Evolutionary conservation across 192 early-diverging fungal species (phyloP), one percentile per base, ranked within the genome.

Genomic region (Coemansia sp.): DNA sequence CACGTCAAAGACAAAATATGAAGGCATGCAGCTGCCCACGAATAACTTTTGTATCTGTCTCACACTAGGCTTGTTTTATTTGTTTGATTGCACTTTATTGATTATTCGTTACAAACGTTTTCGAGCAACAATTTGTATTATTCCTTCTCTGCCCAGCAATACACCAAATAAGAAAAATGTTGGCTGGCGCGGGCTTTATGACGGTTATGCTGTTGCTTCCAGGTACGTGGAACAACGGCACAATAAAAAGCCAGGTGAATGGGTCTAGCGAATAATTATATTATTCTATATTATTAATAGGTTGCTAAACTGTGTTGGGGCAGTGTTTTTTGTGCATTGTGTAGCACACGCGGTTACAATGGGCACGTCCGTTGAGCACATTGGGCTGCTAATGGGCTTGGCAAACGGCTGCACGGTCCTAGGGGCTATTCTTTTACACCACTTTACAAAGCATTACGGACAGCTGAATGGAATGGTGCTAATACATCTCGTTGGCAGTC

Each of bases 381-480:
- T 75, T 58, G 72, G 72, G 1, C 47, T 75, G 13, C 38, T 75
- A 49, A 57, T 75, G 52, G 72, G 72, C 0, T 34, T 75, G 26
- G 56, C 72, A 1, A 75, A 75, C 39, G 65, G 65, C 1, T 75
- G 72, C 17, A 75, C 72, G 0, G 57, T 75, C 17, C 11, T 75
- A 27, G 72, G 72, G 0, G 55, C 72, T 2, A 75, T 75, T 49
- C 26, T 75, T 11, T 57, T 75, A 11, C 72, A 75, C 53, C 72
- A 75, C 51, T 75, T 75, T 65, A 51, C 52, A 35, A 75, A 75
- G 45, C 18, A 48, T 17, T 75, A 63, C 40, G 72, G 72, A 5
- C 61, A 63, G 10, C 35, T 75, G n/a, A 75, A 75, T 22, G 72
- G 72, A 21, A 75, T 75, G 72, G 31, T 75, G 43, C 42, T 75